A percentile compares a stretch with the other conserved stretches of the same genome.
These are phyloP conservation scores for Mortierella sp. DNA, from an alignment of 371 early-diverging fungal species.

Conservation along the genomic window DNA sequence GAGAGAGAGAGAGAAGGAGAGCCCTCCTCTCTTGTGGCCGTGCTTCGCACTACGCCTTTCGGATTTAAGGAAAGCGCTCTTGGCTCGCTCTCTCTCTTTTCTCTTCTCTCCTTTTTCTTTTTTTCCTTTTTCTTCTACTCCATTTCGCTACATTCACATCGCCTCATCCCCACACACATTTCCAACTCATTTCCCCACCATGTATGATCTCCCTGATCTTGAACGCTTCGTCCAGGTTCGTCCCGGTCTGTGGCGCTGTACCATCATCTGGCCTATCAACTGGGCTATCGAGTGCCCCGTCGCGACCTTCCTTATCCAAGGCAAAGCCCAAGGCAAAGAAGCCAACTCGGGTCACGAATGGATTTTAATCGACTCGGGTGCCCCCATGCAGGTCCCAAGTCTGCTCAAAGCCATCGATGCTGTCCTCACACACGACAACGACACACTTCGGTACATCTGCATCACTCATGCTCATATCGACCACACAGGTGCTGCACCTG, in stretches of 20 bases:
- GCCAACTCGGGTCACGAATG: slow-evolving; percentile 39
- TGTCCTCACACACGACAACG: slow-evolving; percentile 48
- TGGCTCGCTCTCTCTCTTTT: neutral
- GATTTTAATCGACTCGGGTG: slow-evolving; percentile 55
- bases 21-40: slow-evolving; percentile 13
- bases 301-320: slow-evolving; percentile 50
- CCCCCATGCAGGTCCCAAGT: slow-evolving; percentile 37
- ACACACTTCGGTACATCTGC: slow-evolving; percentile 46
- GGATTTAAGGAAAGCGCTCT: neutral
- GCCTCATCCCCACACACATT: slow-evolving; percentile 1
- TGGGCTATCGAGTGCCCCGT: slow-evolving; percentile 41
- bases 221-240: slow-evolving; percentile 51
- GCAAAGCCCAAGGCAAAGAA: slow-evolving; percentile 22
- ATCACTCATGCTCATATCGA: slow-evolving; percentile 57
- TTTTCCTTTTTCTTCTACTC: neutral
- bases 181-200: slow-evolving; percentile 1
- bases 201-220: slow-evolving; percentile 54
- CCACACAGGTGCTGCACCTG: slow-evolving; percentile 53
- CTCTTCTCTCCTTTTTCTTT: neutral
- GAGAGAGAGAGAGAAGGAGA: too few species aligned
- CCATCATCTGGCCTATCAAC: slow-evolving; percentile 47
- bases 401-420: slow-evolving; percentile 43
- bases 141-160: neutral
- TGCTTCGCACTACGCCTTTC: neutral
- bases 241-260: slow-evolving; percentile 55